Evolutionary conservation across 768 basidiomycete genomes (phyloP).

Genomic region (Macrocybe gigantea): DNA sequence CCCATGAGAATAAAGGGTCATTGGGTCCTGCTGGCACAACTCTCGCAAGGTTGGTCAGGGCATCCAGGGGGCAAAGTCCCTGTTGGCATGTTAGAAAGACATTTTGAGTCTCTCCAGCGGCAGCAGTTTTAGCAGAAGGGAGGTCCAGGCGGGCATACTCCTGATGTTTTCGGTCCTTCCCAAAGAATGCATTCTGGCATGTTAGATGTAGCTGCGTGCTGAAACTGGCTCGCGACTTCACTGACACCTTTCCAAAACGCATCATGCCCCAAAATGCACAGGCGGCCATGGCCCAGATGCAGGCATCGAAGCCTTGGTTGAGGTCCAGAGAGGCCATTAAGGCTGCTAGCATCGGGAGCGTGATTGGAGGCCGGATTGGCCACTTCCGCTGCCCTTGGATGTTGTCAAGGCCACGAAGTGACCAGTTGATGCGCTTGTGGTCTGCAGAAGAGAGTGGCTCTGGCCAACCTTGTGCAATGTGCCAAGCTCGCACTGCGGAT

Average conservation of each 20-base stretch:
- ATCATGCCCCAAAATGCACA: constrained; percentile 36
- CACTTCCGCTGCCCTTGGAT: constrained; percentile 1
- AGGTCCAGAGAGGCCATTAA: constrained; percentile 2
- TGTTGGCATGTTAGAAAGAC: constrained; percentile 18
- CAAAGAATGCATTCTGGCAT: constrained; percentile 13
- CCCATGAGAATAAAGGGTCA: constrained; percentile 32
- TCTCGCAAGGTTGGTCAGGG: constrained; percentile 21
- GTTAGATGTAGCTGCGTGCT: constrained; percentile 15
- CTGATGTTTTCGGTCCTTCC: constrained; percentile 15
- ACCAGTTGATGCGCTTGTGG: constrained; percentile 3
- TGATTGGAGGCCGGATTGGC: constrained; percentile 5
- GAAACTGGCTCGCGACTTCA: constrained; percentile 15
- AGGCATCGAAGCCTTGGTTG: constrained; percentile 28
- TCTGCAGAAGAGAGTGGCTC: constrained; percentile 1
- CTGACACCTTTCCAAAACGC: constrained; percentile 30
- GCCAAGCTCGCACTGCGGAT: constrained; percentile 7
- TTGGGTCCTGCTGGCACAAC: constrained; percentile 18
- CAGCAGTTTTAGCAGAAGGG: constrained; percentile 30
- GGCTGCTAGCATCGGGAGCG: constrained; percentile 2
- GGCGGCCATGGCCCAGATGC: constrained; percentile 27
- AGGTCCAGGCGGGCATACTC: constrained; percentile 23
- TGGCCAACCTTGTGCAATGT: constrained; percentile 8
- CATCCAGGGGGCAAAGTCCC: constrained; percentile 20
- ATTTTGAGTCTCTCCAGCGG: constrained; percentile 23
- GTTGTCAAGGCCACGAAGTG: constrained; percentile 5